phyloP scores from a whole-genome alignment of 192 early-diverging fungal species.

The Podila epigama region DNA sequence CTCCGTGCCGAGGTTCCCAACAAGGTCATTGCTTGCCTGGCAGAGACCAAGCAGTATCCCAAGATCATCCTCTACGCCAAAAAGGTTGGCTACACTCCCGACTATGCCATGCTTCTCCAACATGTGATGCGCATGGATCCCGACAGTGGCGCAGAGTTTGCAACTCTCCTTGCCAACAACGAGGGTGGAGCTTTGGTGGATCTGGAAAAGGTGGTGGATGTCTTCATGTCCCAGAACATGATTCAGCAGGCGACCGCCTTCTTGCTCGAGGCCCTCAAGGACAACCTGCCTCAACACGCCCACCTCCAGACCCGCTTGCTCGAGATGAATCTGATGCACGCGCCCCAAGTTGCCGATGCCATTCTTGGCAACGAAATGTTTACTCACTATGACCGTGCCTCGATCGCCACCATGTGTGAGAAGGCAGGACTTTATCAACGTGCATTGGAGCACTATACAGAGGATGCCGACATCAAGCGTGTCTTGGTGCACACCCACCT shows the following conservation, averaged over 20 bases:
- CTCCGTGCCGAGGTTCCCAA: conserved; percentile 91
- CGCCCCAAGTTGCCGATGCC: conserved; percentile 98
- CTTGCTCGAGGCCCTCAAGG: conserved; percentile 95
- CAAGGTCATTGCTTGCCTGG: conserved; percentile 97
- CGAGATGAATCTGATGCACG: conserved; percentile 97
- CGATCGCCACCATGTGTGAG: conserved; percentile 93
- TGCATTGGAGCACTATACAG: conserved; percentile 96
- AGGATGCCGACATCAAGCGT: conserved; percentile 96
- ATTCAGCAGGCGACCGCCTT: conserved; percentile 98
- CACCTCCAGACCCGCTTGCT: conserved; percentile 93
- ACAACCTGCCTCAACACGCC: conserved; percentile 89
- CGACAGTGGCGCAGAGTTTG: conserved; percentile 95
- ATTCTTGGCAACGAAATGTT: conserved; percentile 97
- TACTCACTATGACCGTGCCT: conserved; percentile 91
- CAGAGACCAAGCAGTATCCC: conserved; percentile 93
- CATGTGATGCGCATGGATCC: conserved; percentile 90
- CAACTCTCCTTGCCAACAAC: conserved; percentile 84
- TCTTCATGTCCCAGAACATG: conserved; percentile 90
- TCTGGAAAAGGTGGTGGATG: conserved; percentile 90
- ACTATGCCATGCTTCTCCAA: conserved; percentile 90
- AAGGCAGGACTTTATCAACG: conserved; percentile 98
- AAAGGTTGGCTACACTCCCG: conserved; percentile 92
- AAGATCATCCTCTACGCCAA: conserved; percentile 97
- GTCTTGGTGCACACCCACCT: conserved; percentile 89
- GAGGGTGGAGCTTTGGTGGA: conserved; percentile 83